Evolutionary conservation across 306 rosid species (phyloP).

Genomic region (Corylus heterophylla): DNA sequence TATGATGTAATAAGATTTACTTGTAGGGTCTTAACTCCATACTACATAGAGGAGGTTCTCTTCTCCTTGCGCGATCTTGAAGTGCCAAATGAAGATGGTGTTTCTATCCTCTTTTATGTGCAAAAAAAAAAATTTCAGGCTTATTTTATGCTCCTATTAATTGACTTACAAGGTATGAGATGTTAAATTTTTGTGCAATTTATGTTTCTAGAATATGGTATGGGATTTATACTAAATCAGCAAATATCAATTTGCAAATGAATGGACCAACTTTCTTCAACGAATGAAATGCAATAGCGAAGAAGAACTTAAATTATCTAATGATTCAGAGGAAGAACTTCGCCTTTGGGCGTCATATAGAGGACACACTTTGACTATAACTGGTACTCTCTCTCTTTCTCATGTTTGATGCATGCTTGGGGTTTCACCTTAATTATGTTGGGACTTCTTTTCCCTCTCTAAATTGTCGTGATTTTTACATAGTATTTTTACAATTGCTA

Average conservation of each 20-base stretch:
- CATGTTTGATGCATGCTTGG: background rate
- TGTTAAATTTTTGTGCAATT: background rate
- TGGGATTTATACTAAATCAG: constrained; percentile 6
- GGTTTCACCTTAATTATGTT: background rate
- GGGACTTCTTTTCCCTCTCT: background rate
- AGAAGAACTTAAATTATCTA: constrained; percentile 73
- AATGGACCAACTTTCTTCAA: constrained; percentile 89
- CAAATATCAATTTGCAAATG: constrained; percentile 55
- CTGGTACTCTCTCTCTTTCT: constrained; percentile 46
- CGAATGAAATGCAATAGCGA: constrained; percentile 57
- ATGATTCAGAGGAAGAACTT: constrained; percentile 76
- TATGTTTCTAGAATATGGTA: background rate
- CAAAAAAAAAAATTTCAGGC: constrained; percentile 92
- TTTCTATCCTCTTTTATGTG: constrained; percentile 88
- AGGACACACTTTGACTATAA: constrained; percentile 95
- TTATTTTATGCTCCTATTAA: constrained; percentile 14
- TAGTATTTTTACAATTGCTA: constrained; percentile 33
- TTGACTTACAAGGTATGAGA: background rate
- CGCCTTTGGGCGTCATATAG: constrained; percentile 97
- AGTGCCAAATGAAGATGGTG: constrained; percentile 86
- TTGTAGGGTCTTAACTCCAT: constrained; percentile 90
- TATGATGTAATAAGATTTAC: constrained; percentile 13
- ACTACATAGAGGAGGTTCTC: constrained; percentile 91
- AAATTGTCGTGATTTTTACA: constrained; percentile 10
- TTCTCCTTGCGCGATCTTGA: constrained; percentile 77